Conservation (phyloP, 208 protist species). For the Lotmaria passim region DNA sequence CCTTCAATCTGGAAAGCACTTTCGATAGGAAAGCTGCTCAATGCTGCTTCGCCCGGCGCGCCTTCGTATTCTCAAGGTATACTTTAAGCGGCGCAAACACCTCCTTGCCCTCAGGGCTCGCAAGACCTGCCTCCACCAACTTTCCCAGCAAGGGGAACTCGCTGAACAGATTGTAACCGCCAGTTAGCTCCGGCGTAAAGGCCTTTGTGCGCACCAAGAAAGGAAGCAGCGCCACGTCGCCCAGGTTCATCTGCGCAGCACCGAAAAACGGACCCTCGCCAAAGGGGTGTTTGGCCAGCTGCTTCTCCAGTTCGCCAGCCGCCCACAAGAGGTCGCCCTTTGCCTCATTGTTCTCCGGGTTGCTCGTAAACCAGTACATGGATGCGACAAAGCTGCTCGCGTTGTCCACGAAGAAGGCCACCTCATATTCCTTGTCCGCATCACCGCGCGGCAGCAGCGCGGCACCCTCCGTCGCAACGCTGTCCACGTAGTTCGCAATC, state of each 20-base stretch:
- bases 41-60: too few species aligned
- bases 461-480: conserved; percentile 11
- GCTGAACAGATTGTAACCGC: conserved; percentile 55
- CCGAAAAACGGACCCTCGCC: conserved; percentile 74
- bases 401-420: conserved; percentile 46
- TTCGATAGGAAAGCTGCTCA: too few species aligned
- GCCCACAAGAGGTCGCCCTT: conserved; percentile 58
- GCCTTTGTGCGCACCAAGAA: conserved; percentile 62
- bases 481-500: conserved; percentile 72
- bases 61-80: conserved; percentile 33
- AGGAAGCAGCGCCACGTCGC: conserved; percentile 66
- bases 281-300: conserved; percentile 49
- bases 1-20: too few species aligned
- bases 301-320: conserved; percentile 54
- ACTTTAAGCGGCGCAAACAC: conserved; percentile 40
- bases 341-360: conserved; percentile 32
- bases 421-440: conserved; percentile 53
- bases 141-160: conserved; percentile 53
- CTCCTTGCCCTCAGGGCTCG: conserved; percentile 35
- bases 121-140: conserved; percentile 49
- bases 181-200: conserved; percentile 41
- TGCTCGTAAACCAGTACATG: conserved; percentile 24
- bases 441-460: conserved; percentile 51
- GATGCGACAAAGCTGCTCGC: conserved; percentile 39
- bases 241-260: conserved; percentile 54